Base-by-base conservation (phyloP, 1,139 yeast genomes). In the Candida anutae region DNA sequence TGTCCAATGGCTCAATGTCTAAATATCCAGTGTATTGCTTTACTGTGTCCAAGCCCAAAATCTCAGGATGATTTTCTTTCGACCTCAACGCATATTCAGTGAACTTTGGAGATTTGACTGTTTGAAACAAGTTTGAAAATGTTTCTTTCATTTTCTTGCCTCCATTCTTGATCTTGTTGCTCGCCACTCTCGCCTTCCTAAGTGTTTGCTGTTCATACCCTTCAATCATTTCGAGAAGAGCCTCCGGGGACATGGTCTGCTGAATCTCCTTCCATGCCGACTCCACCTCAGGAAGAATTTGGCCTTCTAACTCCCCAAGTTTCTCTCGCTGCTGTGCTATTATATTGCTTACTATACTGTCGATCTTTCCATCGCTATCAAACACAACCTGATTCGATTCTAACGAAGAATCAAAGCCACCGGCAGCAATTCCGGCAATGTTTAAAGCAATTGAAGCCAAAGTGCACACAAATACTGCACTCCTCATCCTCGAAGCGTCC, bases 1-100 rank as follows among this genome's bases (percentile, higher is more conserved):
- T 77, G 37, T 71, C 79, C 28, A 62, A 58, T 16, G 58, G 53
- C 13, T 53, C 56, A 26, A 73, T 69, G 44, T 77, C 83, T 44
- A 77, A 60, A 50, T 74, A 79, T 30, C 80, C 85, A 20, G 81
- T 64, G 40, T 69, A 74, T 47, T 80, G 90, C 16, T 70, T 55
- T 16, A 74, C 79, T 5, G 67, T 55, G 38, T 75, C 82, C 29
- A 75, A 52, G 4, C 70, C 74, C 31, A 71, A 54, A 5, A 44
- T 33, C 27, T 56, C 62, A 0, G 76, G 76, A 29, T 56, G 39
- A 16, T 58, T 53, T 21, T 58, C 45, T 42, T 62, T 64, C 29
- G 63, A 46, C 39, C 74, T 55, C 30, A 70, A 45, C 10, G 58
- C 30, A 37, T 70, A 56, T 12, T 53, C 59, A n/a, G 45, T 38